A percentile compares a stretch with the other conserved stretches of the same genome.
Conservation (phyloP, 495 filamentous ascomycete species). For the Chaetomium fimeti region DNA sequence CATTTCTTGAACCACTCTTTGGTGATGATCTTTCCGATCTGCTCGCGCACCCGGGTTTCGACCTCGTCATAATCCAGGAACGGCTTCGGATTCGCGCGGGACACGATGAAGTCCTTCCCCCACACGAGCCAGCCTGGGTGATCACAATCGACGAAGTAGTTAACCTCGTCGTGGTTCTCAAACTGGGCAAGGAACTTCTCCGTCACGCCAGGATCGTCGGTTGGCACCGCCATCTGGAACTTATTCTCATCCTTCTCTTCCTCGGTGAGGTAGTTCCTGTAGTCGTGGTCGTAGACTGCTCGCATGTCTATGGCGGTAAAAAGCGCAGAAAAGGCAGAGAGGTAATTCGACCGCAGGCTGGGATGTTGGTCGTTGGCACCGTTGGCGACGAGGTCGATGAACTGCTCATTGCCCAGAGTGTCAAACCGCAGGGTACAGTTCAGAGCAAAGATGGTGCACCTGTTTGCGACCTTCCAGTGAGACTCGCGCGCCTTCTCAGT, state of each 20-base stretch:
- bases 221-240: constrained; percentile 66
- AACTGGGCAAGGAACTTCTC: constrained; percentile 74
- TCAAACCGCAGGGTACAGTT: constrained; percentile 88
- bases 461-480: constrained; percentile 93
- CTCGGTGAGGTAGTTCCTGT: constrained; percentile 78
- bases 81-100: constrained; percentile 62
- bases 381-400: constrained; percentile 78
- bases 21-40: constrained; percentile 77
- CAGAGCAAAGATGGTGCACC: constrained; percentile 83
- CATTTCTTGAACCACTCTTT: constrained; percentile 82
- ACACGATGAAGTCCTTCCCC: constrained; percentile 78
- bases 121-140: constrained; percentile 98
- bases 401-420: constrained; percentile 71
- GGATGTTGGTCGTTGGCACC: constrained; percentile 91
- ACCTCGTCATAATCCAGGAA: constrained; percentile 80
- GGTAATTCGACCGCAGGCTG: constrained; percentile 75
- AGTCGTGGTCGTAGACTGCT: constrained; percentile 79
- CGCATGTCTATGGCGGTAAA: constrained; percentile 83
- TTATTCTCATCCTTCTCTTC: constrained; percentile 73
- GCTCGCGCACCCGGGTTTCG: constrained; percentile 70
- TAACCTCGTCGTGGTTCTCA: constrained; percentile 65
- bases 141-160: constrained; percentile 88
- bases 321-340: constrained; percentile 71
- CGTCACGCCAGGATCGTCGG: constrained; percentile 74
- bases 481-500: constrained; percentile 71